These are phyloP conservation scores for Mortierella sp. DNA, from an alignment of 371 early-diverging fungal genomes.

Conservation along the genomic window DNA sequence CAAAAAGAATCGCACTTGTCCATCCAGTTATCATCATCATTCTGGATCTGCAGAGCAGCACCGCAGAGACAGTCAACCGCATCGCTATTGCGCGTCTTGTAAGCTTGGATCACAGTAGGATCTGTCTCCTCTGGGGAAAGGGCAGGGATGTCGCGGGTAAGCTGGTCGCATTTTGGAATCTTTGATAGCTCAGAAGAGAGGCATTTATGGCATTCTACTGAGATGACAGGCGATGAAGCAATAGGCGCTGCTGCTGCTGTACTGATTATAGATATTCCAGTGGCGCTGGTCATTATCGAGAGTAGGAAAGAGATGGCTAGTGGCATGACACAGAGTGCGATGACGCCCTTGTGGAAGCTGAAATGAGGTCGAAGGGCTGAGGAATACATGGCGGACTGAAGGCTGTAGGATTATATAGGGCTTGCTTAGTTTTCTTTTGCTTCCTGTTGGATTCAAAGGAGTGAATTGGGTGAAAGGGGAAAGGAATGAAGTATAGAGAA, in stretches of 20 bases:
- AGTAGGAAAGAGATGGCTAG: no score
- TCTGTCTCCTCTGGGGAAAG: not conserved
- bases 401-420: no score
- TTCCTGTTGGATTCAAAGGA: no score
- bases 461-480: no score
- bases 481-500: no score
- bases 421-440: no score
- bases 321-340: no score
- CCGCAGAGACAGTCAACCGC: slow-evolving; percentile 19
- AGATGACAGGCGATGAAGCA: not conserved
- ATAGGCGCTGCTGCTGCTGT: not conserved
- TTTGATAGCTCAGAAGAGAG: slow-evolving; percentile 50
- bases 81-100: slow-evolving; percentile 10
- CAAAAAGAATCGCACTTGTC: slow-evolving; percentile 7
- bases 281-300: no score
- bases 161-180: slow-evolving; percentile 57
- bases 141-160: not conserved
- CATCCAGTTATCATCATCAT: slow-evolving; percentile 1
- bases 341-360: no score
- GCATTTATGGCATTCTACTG: slow-evolving; percentile 14
- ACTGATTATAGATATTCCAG: no score
- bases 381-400: no score
- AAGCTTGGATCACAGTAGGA: slow-evolving; percentile 8
- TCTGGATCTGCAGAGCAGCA: not conserved
- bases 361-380: no score